Base-by-base conservation (phyloP, 2,329 filamentous ascomycete species). In the Colletotrichum scovillei region DNA sequence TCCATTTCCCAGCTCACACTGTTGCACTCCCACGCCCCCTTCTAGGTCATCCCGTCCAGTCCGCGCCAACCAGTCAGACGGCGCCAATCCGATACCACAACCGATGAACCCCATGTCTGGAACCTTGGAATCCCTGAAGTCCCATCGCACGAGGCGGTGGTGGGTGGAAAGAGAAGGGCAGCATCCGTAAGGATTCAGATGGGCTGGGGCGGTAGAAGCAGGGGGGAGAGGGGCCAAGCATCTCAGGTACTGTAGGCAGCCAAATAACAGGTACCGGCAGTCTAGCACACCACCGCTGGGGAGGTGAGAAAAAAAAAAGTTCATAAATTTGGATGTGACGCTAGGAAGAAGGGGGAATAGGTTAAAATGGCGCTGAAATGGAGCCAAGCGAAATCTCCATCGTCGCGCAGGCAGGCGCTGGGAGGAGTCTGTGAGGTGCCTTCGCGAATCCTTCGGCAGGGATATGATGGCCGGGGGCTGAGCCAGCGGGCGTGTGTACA, bases 381-480 rank as follows among this genome's bases (percentile, higher is more conserved):
- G 12, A 64, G 53, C 38, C 42, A 72, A 58, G 58, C 46, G 16
- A 42, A 35, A 38, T 42, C 14, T 24, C 52, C 67, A 32, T 66
- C 19, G 63, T 42, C 53, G 42, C 2, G 46, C 63, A 55, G 32
- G 42, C 46, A 55, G 32, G 42, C 46, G 60, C 46, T 22, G 57
- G 26, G 57, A 14, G 24, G 69, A 63, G 35, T 42, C 57, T 69
- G 46, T 26, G 30, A 14, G 65, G 38, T 58, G 58, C 58, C n/a
- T 35, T 68, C 69, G 28, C 8, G 65, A 69, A 72, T 72, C 69
- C 69, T 72, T 72, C 59, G 58, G 38, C 65, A 72, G 69, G 65
- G 69, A n/a, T 28, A 1, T 26, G 63, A 3, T 22, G 5, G 9
- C 42, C 46, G 52, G 62, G 57, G 62, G 62, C 52, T 9, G 14